Conservation (phyloP, 352 stramenopile genomes). For the Pythium aphanidermatum region DNA sequence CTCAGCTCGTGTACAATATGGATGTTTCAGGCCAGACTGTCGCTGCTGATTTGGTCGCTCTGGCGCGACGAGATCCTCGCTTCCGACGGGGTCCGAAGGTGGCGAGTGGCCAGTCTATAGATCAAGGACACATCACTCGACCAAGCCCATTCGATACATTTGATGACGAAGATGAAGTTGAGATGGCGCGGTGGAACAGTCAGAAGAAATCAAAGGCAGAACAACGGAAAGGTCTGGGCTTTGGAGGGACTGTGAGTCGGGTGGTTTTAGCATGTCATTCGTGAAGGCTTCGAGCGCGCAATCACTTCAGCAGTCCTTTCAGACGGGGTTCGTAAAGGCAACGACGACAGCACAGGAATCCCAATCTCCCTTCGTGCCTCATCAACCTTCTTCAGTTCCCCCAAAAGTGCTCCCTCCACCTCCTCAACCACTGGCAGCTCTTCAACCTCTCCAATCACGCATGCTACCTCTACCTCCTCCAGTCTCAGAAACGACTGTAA, state of each 20-base stretch:
- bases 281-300: conserved; percentile 6
- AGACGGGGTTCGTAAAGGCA: conserved; percentile 31
- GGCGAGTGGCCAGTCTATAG: too few relatives aligned
- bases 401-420: background rate
- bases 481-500: too few relatives aligned
- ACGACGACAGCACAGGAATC: background rate
- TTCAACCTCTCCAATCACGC: too few relatives aligned
- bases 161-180: conserved; percentile 39
- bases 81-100: too few relatives aligned
- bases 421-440: too few relatives aligned
- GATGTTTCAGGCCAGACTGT: conserved; percentile 64
- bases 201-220: conserved; percentile 52
- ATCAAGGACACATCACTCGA: too few relatives aligned
- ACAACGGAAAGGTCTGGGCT: conserved; percentile 66
- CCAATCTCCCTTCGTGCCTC: background rate
- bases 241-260: conserved; percentile 18
- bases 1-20: conserved; percentile 82
- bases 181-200: conserved; percentile 58
- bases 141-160: conserved; percentile 3
- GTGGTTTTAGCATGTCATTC: conserved; percentile 7
- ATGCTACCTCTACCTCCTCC: too few relatives aligned
- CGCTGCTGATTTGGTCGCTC: conserved; percentile 39
- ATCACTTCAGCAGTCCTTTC: conserved; percentile 14
- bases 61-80: conserved; percentile 41
- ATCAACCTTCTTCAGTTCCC: background rate